These are phyloP conservation scores for Ligustrum vulgare DNA, from an alignment of 257 asterid genomes.

Conservation along the genomic window DNA sequence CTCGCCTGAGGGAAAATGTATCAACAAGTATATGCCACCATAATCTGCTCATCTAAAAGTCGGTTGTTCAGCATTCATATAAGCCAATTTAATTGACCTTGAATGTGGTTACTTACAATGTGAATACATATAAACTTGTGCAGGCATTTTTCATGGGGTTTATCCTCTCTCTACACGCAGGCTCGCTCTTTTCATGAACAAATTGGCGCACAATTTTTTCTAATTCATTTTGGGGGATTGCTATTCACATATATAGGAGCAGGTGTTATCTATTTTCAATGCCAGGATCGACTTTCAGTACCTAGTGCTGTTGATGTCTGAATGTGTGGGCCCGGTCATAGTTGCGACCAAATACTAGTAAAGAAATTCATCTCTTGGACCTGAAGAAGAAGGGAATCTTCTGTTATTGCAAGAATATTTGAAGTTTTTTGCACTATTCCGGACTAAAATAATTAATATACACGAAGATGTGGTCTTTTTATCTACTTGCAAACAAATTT, in stretches of 20 bases:
- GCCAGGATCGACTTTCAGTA: constrained; percentile 13
- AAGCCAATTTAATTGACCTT: too few relatives aligned
- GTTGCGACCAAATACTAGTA: constrained; percentile 16
- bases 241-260: constrained; percentile 7
- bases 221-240: constrained; percentile 10
- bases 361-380: neutral
- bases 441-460: constrained; percentile 25
- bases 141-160: neutral
- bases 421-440: constrained; percentile 5
- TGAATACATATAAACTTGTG: neutral
- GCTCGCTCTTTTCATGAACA: neutral
- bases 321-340: constrained; percentile 9
- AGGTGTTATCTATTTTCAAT: constrained; percentile 16
- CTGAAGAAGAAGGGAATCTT: constrained; percentile 18
- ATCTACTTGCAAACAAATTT: constrained; percentile 66
- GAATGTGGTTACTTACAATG: neutral
- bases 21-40: neutral
- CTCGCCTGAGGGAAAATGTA: neutral
- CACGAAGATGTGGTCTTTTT: constrained; percentile 73
- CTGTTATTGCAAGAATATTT: constrained; percentile 13
- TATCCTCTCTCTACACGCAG: neutral
- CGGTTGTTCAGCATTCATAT: too few relatives aligned
- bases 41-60: too few relatives aligned
- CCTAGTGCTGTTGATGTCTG: constrained; percentile 8
- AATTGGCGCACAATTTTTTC: neutral